A percentile compares a stretch with the other conserved stretches of the same genome.
Conservation (phyloP, 768 basidiomycete genomes). For the Lyophyllum decastes region DNA sequence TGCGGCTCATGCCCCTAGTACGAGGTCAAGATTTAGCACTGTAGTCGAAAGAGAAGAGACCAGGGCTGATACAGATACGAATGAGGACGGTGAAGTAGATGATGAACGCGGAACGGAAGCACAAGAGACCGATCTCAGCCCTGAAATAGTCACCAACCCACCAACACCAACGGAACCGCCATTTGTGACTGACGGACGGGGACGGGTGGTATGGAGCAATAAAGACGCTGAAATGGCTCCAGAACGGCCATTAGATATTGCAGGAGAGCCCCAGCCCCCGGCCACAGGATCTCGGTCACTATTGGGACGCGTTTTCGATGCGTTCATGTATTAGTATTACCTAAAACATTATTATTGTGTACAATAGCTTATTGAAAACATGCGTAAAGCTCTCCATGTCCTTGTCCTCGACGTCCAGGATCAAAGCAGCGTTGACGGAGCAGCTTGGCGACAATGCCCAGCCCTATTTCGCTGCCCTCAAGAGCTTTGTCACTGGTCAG, state of each 20-base stretch:
- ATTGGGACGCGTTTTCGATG: slow-evolving; percentile 25
- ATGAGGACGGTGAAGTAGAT: slow-evolving; percentile 3
- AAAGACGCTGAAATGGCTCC: slow-evolving; percentile 14
- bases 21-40: slow-evolving; percentile 15
- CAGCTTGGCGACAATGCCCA: slow-evolving; percentile 63
- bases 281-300: slow-evolving; percentile 20
- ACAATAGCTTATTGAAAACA: slow-evolving; percentile 7
- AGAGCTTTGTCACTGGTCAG: slow-evolving; percentile 64
- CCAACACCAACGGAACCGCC: slow-evolving; percentile 37
- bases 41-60: slow-evolving; percentile 12
- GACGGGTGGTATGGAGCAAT: slow-evolving; percentile 53
- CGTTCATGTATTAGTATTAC: slow-evolving; percentile 18
- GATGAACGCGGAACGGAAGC: neutral
- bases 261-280: slow-evolving; percentile 12
- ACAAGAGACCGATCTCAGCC: neutral
- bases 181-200: slow-evolving; percentile 67
- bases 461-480: slow-evolving; percentile 64
- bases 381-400: slow-evolving; percentile 50
- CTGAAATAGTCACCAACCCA: neutral
- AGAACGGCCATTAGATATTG: slow-evolving; percentile 6
- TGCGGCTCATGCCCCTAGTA: neutral
- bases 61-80: neutral
- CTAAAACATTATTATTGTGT: slow-evolving; percentile 6
- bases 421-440: slow-evolving; percentile 66
- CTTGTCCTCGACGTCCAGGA: slow-evolving; percentile 70